Evolutionary conservation across 148 eudicot genomes (phyloP).

Genomic region (Silene latifolia): DNA sequence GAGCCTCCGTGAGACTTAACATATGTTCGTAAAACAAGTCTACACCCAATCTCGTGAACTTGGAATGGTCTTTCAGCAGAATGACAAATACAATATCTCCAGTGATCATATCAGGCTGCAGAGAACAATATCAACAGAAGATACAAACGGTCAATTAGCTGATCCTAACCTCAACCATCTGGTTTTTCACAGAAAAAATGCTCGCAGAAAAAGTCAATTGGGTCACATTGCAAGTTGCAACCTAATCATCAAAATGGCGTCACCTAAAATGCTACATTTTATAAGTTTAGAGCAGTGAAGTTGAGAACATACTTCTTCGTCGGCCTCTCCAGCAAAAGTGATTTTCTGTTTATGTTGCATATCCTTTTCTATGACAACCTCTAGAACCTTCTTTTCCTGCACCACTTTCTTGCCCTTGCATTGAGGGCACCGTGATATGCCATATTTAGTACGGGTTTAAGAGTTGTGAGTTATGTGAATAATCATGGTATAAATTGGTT

Average conservation of each 20-base stretch:
- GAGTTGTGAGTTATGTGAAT: no score
- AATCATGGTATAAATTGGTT: no score
- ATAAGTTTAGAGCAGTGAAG: no score
- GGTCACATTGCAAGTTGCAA: no score
- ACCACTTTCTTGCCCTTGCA: conserved; percentile 76
- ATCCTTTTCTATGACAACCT: conserved; percentile 68
- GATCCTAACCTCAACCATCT: neutral
- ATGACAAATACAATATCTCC: conserved; percentile 65
- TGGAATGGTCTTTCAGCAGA: conserved; percentile 72
- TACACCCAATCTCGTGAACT: conserved; percentile 68
- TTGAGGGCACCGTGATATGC: conserved; percentile 51
- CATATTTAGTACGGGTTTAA: no score
- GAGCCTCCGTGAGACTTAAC: conserved; percentile 58
- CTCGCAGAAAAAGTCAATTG: no score
- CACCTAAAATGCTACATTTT: no score
- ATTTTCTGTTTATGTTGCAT: conserved; percentile 70
- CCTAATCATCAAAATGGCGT: no score
- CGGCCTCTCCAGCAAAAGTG: conserved; percentile 72
- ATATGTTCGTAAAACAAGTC: conserved; percentile 66
- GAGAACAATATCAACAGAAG: neutral
- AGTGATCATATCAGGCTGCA: conserved; percentile 66
- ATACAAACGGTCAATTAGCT: neutral
- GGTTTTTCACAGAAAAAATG: no score
- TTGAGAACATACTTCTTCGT: conserved; percentile 62
- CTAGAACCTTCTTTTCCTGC: conserved; percentile 64